Percentiles rank a stretch among this genome's conserved stretches.
Evolutionary conservation across 106 monocot genomes (phyloP).

Genomic region (Platanthera zijinensis): DNA sequence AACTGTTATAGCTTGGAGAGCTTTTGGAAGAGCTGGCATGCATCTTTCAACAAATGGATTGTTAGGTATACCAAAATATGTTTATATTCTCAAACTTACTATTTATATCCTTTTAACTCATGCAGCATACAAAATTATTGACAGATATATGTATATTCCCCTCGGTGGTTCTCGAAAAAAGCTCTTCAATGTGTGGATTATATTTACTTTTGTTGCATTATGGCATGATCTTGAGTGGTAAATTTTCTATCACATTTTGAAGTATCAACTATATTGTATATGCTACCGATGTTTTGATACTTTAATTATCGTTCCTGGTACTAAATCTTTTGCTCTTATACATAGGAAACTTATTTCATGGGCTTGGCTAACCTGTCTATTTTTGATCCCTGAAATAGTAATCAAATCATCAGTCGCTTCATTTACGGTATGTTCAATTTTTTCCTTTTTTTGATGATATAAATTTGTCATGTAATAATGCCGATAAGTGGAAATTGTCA

Average conservation of each 20-base stretch:
- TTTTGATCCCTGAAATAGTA: constrained; percentile 82
- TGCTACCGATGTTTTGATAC: not conserved
- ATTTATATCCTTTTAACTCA: not conserved
- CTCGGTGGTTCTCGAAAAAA: constrained; percentile 85
- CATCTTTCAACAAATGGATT: constrained; percentile 97
- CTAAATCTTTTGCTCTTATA: constrained; percentile 5
- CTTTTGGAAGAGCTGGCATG: constrained; percentile 99
- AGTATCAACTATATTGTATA: not conserved
- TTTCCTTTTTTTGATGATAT: not conserved
- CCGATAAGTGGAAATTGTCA: not conserved
- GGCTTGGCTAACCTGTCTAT: constrained; percentile 97
- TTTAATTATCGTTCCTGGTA: not conserved
- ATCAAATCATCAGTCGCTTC: constrained; percentile 47
- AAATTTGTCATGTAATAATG: not conserved
- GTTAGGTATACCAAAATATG: constrained; percentile 50
- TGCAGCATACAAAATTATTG: not conserved
- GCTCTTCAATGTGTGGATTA: constrained; percentile 84
- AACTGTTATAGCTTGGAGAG: constrained; percentile 88
- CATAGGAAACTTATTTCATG: constrained; percentile 92
- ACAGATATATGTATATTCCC: constrained; percentile 96
- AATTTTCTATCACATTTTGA: not conserved
- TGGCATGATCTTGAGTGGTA: constrained; percentile 99
- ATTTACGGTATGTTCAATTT: constrained; percentile 31
- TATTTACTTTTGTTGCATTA: constrained; percentile 96
- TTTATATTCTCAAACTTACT: not conserved